A percentile compares a stretch with the other conserved stretches of the same genome.
Conservation (phyloP, 306 rosid genomes). For the Sechiopsis laciniata region DNA sequence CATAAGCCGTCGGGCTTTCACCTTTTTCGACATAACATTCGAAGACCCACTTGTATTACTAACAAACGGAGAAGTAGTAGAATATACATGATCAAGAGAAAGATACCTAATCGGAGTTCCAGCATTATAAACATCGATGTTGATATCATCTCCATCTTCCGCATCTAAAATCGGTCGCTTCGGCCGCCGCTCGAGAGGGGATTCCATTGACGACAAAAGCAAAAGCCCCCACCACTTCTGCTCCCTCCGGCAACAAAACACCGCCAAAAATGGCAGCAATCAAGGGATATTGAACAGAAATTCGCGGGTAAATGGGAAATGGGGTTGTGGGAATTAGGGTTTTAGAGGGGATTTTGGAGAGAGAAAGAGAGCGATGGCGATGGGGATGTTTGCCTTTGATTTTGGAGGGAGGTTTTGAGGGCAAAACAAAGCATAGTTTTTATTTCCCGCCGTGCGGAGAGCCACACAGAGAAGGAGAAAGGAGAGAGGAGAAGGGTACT, state of each 20-base stretch:
- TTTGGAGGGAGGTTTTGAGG: slow-evolving; percentile 24
- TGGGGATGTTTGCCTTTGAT: slow-evolving; percentile 3
- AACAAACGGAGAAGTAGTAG: slow-evolving; percentile 78
- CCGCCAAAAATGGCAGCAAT: not conserved
- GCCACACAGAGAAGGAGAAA: not conserved
- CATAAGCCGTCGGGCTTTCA: slow-evolving; percentile 66
- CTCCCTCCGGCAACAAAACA: slow-evolving; percentile 26
- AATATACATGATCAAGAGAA: slow-evolving; percentile 83
- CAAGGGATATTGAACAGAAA: not conserved
- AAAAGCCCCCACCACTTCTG: slow-evolving; percentile 25
- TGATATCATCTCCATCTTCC: slow-evolving; percentile 47
- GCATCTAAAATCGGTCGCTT: not conserved
- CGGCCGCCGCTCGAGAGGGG: slow-evolving; percentile 28
- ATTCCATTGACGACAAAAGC: slow-evolving; percentile 40
- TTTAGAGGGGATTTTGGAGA: slow-evolving; percentile 14
- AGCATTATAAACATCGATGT: slow-evolving; percentile 44
- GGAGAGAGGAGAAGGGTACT: too few species aligned
- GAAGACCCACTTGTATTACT: slow-evolving; percentile 71
- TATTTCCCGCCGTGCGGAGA: slow-evolving; percentile 21
- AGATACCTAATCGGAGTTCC: slow-evolving; percentile 74
- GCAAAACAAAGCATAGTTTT: not conserved
- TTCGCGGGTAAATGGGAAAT: not conserved
- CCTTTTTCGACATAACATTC: slow-evolving; percentile 92
- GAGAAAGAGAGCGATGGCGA: slow-evolving; percentile 14
- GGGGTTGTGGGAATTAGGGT: slow-evolving; percentile 19